Evolutionary conservation across 2,329 filamentous ascomycete genomes (phyloP).

Genomic region (Alternaria viburni): DNA sequence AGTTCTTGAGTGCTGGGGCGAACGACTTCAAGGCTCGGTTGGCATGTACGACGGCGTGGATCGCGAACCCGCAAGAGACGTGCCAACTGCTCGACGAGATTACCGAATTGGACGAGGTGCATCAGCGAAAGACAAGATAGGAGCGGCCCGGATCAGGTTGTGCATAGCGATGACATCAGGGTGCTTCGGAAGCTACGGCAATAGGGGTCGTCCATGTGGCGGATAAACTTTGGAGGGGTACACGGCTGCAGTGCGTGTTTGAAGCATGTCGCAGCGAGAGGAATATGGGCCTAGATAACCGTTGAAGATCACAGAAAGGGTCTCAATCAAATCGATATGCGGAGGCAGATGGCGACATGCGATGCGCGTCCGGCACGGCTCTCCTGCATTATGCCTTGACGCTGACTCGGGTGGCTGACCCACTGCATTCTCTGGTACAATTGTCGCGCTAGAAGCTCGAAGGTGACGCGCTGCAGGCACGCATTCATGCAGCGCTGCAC

Average conservation of each 20-base stretch:
- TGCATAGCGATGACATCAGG: constrained; percentile 4
- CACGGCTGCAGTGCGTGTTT: neutral
- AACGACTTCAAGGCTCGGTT: constrained; percentile 97
- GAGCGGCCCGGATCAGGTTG: neutral
- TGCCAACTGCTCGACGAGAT: constrained; percentile 88
- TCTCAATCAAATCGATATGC: neutral
- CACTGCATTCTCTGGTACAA: constrained; percentile 20
- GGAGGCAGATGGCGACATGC: constrained; percentile 4
- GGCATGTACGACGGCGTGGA: constrained; percentile 96
- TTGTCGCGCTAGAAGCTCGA: constrained; percentile 2
- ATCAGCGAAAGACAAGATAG: constrained; percentile 46
- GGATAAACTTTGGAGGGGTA: neutral
- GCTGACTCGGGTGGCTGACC: constrained; percentile 20
- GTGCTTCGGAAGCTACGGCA: neutral
- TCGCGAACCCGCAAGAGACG: constrained; percentile 90
- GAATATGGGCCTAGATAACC: neutral
- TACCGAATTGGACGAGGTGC: constrained; percentile 51
- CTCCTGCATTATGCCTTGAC: constrained; percentile 2
- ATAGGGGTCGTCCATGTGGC: neutral
- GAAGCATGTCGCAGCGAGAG: neutral
- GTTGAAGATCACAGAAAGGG: neutral
- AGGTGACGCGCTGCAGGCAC: constrained; percentile 2
- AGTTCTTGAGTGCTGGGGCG: constrained; percentile 86
- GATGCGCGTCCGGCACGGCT: constrained; percentile 5
- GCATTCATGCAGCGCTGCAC: neutral